Conservation (phyloP, 352 stramenopile genomes). For the Globisporangium polare region DNA sequence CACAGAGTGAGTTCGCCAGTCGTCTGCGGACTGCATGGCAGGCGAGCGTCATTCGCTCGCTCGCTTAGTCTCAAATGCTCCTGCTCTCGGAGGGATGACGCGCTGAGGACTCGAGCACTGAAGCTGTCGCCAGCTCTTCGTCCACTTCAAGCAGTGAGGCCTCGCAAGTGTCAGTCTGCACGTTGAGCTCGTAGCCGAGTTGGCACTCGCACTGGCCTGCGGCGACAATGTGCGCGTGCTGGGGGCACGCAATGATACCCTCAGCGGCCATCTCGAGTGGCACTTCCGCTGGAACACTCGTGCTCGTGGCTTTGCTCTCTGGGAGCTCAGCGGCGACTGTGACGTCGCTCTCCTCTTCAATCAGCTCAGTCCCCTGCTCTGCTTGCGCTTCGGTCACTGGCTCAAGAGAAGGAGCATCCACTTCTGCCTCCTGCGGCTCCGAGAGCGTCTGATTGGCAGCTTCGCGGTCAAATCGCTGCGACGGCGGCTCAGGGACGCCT, state of each 20-base stretch:
- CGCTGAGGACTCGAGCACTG: background rate
- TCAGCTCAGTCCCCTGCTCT: background rate
- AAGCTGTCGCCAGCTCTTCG: background rate
- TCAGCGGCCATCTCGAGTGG: background rate
- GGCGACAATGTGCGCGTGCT: conserved; percentile 23
- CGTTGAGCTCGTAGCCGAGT: conserved; percentile 31
- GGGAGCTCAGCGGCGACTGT: background rate
- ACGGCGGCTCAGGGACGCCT: background rate
- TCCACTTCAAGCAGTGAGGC: conserved; percentile 9
- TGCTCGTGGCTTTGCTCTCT: background rate
- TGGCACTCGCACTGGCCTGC: conserved; percentile 45
- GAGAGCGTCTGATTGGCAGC: background rate
- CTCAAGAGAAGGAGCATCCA: background rate
- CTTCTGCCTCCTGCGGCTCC: background rate
- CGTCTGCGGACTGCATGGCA: too few species aligned
- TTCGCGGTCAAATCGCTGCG: background rate
- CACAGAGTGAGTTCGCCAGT: too few species aligned
- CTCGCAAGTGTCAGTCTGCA: conserved; percentile 27
- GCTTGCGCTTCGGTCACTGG: background rate
- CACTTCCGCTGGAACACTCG: background rate
- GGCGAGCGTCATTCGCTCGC: background rate
- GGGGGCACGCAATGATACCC: conserved; percentile 23
- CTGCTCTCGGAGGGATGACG: background rate
- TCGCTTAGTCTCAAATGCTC: background rate
- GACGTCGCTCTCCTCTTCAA: background rate